Base-by-base conservation (phyloP, 768 basidiomycete genomes). In the Solioccasus polychromus region DNA sequence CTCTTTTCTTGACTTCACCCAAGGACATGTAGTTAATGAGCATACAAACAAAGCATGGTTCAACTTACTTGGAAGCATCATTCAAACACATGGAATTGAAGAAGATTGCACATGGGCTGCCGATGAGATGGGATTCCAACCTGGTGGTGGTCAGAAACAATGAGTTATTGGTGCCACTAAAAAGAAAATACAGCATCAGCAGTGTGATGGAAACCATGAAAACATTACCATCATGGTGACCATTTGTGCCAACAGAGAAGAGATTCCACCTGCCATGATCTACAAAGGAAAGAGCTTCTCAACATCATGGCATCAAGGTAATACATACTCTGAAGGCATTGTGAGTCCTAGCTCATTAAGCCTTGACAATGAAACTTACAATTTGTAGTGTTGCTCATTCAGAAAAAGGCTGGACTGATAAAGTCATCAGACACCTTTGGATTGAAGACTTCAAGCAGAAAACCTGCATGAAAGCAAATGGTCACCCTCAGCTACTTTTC, bases 241-340 rank as follows among this genome's bases (percentile, higher is more conserved):
- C 2, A 74, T 75, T 30, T 71, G 71, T 54, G 68, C 66, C 0
- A 68, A 72, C 58, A 73, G 75, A 1, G 67, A 68, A 5, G 38
- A 57, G 0, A 41, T 62, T 2, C 56, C 60, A 4, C 76, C 75
- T 4, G 56, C 66, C 18, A 64, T 75, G 1, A 73, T 53, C 17
- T 42, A 38, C 24, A 53, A 58, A 24, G 59, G 57, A 8, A 29
- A 55, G 22, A 35, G 25, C 2, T 58, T 76, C 41, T 44, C 23
- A 42, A 48, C 35, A 12, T 43, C 44, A 15, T 58, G 54, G 59
- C 40, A 48, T 9, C 52, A 58, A 42, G 44, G 55, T 40, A 59
- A 59, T 44, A 39, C 39, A 12, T n/a, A n/a, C n/a, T n/a, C 14
- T 44, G 15, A 28, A 23, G 17, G 19, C 59, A 41, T 42, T 9